These are phyloP conservation scores for Cephalotrichum gorgonifer DNA, from an alignment of 2,329 filamentous ascomycete species.

Conservation along the genomic window DNA sequence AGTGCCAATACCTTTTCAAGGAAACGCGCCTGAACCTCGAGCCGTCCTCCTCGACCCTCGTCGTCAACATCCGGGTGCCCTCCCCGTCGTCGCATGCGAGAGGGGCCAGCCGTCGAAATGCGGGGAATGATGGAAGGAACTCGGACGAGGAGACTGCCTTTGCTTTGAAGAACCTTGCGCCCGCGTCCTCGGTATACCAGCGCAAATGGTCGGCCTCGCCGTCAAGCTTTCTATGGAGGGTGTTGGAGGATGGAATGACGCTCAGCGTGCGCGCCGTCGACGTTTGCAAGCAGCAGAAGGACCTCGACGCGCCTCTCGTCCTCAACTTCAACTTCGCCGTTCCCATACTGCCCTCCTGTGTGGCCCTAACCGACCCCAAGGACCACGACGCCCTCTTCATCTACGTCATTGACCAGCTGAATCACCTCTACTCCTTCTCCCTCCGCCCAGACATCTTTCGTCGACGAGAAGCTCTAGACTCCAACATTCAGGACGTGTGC, in stretches of 20 bases:
- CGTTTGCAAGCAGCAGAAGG: slow-evolving; percentile 54
- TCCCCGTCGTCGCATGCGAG: slow-evolving; percentile 28
- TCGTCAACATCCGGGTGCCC: slow-evolving; percentile 61
- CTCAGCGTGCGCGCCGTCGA: slow-evolving; percentile 80
- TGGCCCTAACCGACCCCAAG: slow-evolving; percentile 71
- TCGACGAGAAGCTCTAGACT: slow-evolving; percentile 57
- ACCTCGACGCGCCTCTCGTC: slow-evolving; percentile 61
- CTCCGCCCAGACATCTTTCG: slow-evolving; percentile 75
- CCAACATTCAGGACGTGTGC: slow-evolving; percentile 65
- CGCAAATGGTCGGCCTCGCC: slow-evolving; percentile 66
- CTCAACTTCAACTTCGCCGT: slow-evolving; percentile 70
- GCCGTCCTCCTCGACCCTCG: slow-evolving; percentile 55
- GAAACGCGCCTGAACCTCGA: slow-evolving; percentile 80
- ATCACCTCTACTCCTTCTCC: slow-evolving; percentile 74
- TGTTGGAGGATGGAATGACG: slow-evolving; percentile 68
- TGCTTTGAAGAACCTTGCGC: slow-evolving; percentile 61
- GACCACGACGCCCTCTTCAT: slow-evolving; percentile 69
- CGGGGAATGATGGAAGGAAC: slow-evolving; percentile 12
- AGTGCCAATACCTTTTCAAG: slow-evolving; percentile 64
- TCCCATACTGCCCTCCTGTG: slow-evolving; percentile 63
- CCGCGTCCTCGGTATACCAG: slow-evolving; percentile 75
- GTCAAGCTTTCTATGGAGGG: slow-evolving; percentile 81
- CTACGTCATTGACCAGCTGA: slow-evolving; percentile 70
- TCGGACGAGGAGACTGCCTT: slow-evolving; percentile 66
- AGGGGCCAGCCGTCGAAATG: slow-evolving; percentile 23